Evolutionary conservation across 441 rosid genomes (phyloP).

Genomic region (Daphne laureola): DNA sequence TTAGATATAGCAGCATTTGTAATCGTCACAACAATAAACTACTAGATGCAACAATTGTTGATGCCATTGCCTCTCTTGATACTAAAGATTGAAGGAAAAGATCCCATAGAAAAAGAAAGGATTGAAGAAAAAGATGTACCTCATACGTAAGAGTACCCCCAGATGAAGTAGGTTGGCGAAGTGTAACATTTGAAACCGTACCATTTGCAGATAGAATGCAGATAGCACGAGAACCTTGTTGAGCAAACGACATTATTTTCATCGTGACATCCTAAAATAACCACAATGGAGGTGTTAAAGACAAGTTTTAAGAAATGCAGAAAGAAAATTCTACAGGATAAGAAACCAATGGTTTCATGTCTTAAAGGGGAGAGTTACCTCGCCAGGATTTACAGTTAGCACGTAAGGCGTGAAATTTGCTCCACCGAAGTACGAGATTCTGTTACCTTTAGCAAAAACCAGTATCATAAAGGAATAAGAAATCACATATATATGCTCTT

Average conservation of each 20-base stretch:
- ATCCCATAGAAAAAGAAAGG: too few species aligned
- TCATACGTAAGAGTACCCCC: slow-evolving; percentile 96
- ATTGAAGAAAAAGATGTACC: slow-evolving; percentile 44
- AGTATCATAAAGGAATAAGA: background rate
- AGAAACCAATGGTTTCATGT: background rate
- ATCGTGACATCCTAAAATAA: slow-evolving; percentile 69
- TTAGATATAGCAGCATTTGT: too few species aligned
- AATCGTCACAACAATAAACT: background rate
- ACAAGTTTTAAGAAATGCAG: background rate
- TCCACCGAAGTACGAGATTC: slow-evolving; percentile 47
- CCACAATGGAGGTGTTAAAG: slow-evolving; percentile 5
- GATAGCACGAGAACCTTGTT: slow-evolving; percentile 80
- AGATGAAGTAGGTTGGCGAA: slow-evolving; percentile 75
- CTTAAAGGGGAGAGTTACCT: slow-evolving; percentile 34
- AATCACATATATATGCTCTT: too few species aligned
- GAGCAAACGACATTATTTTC: slow-evolving; percentile 93
- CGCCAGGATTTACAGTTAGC: slow-evolving; percentile 82
- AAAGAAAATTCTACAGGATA: background rate
- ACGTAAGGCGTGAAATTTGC: slow-evolving; percentile 82
- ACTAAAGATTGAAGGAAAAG: too few species aligned
- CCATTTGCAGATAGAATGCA: slow-evolving; percentile 91
- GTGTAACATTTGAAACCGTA: slow-evolving; percentile 82
- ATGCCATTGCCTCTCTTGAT: slow-evolving; percentile 1
- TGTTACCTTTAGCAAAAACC: slow-evolving; percentile 34
- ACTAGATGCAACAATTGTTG: background rate